These are phyloP conservation scores for Blumeria hordei DNA, from an alignment of 2,329 filamentous ascomycete genomes.

Conservation along the genomic window DNA sequence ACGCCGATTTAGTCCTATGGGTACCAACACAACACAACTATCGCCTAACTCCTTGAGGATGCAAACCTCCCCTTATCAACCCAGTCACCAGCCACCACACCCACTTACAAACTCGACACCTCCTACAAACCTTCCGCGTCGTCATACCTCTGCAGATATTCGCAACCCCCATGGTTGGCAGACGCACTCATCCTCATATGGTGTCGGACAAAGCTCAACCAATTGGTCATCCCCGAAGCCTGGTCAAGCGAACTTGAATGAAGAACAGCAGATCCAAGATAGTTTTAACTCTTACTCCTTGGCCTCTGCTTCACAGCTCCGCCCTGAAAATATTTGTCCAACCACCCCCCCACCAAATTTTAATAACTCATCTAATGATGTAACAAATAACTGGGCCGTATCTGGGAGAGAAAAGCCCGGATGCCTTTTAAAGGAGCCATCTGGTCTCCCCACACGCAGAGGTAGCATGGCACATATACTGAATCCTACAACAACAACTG, in stretches of 20 bases:
- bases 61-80: conserved; percentile 34
- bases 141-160: conserved; percentile 91
- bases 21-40: conserved; percentile 37
- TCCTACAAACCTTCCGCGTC: conserved; percentile 47
- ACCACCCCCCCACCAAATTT: conserved; percentile 14
- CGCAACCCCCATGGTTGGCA: conserved; percentile 59
- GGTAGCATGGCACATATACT: conserved; percentile 51
- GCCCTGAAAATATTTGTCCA: conserved; percentile 13
- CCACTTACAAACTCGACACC: conserved; percentile 25
- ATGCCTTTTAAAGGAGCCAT: conserved; percentile 18
- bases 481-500: conserved; percentile 43
- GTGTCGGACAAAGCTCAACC: conserved; percentile 33
- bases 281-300: conserved; percentile 39
- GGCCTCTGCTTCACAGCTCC: conserved; percentile 12
- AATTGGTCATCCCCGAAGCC: conserved; percentile 44
- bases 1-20: conserved; percentile 66
- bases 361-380: conserved; percentile 12
- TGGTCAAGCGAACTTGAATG: conserved; percentile 18
- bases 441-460: conserved; percentile 36
- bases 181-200: conserved; percentile 36
- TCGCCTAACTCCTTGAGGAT: conserved; percentile 52
- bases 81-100: conserved; percentile 39
- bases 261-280: conserved; percentile 33
- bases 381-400: conserved; percentile 14
- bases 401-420: conserved; percentile 11